These are phyloP conservation scores for Amyloporia xantha DNA, from an alignment of 768 basidiomycete species.

Conservation along the genomic window DNA sequence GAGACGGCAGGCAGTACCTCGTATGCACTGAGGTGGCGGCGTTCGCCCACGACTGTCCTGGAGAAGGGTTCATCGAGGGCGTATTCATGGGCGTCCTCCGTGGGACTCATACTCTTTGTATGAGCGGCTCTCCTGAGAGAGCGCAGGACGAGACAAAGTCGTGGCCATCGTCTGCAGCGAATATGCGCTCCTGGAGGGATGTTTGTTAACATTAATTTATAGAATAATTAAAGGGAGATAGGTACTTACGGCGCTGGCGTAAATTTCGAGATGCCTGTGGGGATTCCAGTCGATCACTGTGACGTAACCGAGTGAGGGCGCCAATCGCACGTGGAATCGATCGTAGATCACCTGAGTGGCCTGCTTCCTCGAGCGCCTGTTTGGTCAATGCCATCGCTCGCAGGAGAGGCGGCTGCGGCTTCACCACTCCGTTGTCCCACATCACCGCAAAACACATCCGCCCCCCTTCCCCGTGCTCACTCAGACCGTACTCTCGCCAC, in stretches of 20 bases:
- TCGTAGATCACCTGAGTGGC: conserved; percentile 50
- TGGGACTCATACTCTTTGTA: conserved; percentile 32
- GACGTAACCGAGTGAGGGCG: background rate
- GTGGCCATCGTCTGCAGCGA: conserved; percentile 34
- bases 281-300: conserved; percentile 69
- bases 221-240: too few species aligned
- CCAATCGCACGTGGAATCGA: background rate
- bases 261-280: conserved; percentile 44
- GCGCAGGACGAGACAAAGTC: conserved; percentile 31
- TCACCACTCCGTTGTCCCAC: conserved; percentile 56
- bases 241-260: conserved; percentile 20
- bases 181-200: conserved; percentile 27
- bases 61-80: conserved; percentile 38
- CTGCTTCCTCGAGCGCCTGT: conserved; percentile 50
- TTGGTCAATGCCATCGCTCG: conserved; percentile 54
- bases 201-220: too few species aligned
- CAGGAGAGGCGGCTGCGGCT: conserved; percentile 59
- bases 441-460: conserved; percentile 49
- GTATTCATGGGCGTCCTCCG: conserved; percentile 28
- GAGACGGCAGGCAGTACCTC: conserved; percentile 15
- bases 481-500: conserved; percentile 37
- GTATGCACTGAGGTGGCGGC: conserved; percentile 19
- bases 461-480: conserved; percentile 34
- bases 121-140: conserved; percentile 38
- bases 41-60: conserved; percentile 37